Conservation (phyloP, 768 basidiomycete genomes). For the Mycena belliarum region DNA sequence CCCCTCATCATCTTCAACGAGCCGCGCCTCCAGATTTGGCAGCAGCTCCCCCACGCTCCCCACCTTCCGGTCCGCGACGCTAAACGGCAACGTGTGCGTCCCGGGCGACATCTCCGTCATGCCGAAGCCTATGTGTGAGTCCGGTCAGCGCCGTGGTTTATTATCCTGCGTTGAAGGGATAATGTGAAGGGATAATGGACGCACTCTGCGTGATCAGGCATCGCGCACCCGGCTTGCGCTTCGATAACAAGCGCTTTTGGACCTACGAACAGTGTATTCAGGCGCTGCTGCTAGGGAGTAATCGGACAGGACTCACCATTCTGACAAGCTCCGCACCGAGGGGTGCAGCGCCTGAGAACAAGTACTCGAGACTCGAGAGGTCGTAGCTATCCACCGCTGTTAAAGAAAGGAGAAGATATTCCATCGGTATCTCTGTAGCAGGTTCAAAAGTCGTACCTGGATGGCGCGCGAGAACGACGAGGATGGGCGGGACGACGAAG, state of each 20-base stretch:
- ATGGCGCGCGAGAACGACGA: conserved; percentile 57
- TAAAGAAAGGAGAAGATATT: too few relatives aligned
- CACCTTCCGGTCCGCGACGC: conserved; percentile 37
- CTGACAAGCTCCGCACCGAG: conserved; percentile 51
- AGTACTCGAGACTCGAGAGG: conserved; percentile 45
- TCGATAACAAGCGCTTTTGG: conserved; percentile 7
- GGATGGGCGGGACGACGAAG: conserved; percentile 63
- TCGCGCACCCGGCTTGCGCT: conserved; percentile 7
- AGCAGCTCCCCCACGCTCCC: conserved; percentile 59
- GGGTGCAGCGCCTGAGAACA: conserved; percentile 68
- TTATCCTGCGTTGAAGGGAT: background rate
- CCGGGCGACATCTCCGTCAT: conserved; percentile 67
- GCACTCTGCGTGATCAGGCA: conserved; percentile 27
- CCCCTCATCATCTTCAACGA: conserved; percentile 52
- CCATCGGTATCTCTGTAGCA: too few relatives aligned
- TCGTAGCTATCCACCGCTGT: conserved; percentile 52
- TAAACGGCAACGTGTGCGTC: conserved; percentile 40
- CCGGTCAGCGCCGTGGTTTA: background rate
- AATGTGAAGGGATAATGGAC: background rate
- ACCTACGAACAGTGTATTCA: too few relatives aligned
- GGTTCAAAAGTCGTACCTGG: conserved; percentile 37
- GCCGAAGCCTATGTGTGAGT: conserved; percentile 46
- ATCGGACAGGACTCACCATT: conserved; percentile 31
- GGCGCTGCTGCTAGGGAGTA: too few relatives aligned
- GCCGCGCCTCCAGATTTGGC: conserved; percentile 59